Percentiles rank a stretch among this genome's conserved stretches.
Conservation (phyloP, 371 early-diverging fungal genomes). For the Coemansia sp. region DNA sequence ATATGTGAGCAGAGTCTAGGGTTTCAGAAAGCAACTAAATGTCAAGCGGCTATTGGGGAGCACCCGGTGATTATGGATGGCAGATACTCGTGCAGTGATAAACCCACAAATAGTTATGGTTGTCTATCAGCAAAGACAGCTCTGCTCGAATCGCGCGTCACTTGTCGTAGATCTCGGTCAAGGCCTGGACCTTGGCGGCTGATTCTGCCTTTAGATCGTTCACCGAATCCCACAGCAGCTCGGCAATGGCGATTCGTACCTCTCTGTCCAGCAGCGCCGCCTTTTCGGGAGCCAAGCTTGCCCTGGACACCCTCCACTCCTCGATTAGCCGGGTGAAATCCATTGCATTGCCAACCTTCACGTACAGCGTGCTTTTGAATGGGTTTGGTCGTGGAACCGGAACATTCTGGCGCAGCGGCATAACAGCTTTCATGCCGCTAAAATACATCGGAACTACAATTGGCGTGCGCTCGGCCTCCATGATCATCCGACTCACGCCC, state of each 20-base stretch:
- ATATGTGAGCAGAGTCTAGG: too few relatives aligned
- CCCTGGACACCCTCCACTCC: constrained; percentile 54
- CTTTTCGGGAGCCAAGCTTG: constrained; percentile 43
- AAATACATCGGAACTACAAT: constrained; percentile 75
- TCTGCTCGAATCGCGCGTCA: neutral
- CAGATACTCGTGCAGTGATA: too few relatives aligned
- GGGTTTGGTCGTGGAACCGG: constrained; percentile 52
- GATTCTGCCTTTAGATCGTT: constrained; percentile 49
- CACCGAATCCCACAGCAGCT: constrained; percentile 57
- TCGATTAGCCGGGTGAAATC: constrained; percentile 62
- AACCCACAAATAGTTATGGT: too few relatives aligned
- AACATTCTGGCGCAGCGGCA: constrained; percentile 50
- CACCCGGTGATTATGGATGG: too few relatives aligned
- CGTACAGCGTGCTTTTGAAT: constrained; percentile 53
- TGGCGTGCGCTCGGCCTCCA: constrained; percentile 69
- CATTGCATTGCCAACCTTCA: constrained; percentile 70
- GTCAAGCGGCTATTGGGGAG: too few relatives aligned
- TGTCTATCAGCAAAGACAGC: too few relatives aligned
- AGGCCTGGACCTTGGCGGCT: neutral
- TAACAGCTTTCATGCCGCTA: constrained; percentile 56
- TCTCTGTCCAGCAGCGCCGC: constrained; percentile 51
- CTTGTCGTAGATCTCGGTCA: neutral
- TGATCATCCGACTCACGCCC: constrained; percentile 82
- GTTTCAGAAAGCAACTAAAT: too few relatives aligned
- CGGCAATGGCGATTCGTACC: constrained; percentile 62